These are phyloP conservation scores for Stentor coeruleus DNA, from an alignment of 73 alveolate species.

Conservation along the genomic window DNA sequence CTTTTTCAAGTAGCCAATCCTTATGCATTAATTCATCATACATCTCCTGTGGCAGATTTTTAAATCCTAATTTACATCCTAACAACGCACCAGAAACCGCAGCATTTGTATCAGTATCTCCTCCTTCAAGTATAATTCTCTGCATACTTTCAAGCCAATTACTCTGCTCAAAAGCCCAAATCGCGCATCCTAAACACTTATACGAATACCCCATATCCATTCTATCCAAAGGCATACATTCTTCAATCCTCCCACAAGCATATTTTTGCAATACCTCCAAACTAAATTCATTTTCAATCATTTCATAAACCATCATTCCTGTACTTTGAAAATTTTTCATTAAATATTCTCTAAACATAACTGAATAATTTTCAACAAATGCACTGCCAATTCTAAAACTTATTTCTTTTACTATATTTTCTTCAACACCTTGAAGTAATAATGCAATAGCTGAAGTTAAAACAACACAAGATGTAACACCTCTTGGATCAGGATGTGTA, in stretches of 20 bases:
- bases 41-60: slow-evolving; percentile 23
- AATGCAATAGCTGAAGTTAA: slow-evolving; percentile 18
- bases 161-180: neutral
- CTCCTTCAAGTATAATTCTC: slow-evolving; percentile 42
- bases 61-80: slow-evolving; percentile 48
- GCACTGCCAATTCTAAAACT: neutral
- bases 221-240: neutral
- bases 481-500: slow-evolving; percentile 51
- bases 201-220: neutral
- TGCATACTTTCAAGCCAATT: slow-evolving; percentile 30
- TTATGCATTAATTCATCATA: neutral
- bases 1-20: neutral
- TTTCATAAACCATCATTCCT: neutral
- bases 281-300: neutral
- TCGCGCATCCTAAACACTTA: neutral
- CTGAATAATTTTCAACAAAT: neutral
- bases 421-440: neutral
- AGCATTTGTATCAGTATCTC: slow-evolving; percentile 73
- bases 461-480: slow-evolving; percentile 40
- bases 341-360: neutral
- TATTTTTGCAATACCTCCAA: neutral
- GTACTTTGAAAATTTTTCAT: neutral
- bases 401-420: neutral
- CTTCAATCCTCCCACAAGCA: neutral
- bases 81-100: slow-evolving; percentile 63